phyloP scores from a whole-genome alignment of 2,329 filamentous ascomycete species.

The Alternaria gansuensis region DNA sequence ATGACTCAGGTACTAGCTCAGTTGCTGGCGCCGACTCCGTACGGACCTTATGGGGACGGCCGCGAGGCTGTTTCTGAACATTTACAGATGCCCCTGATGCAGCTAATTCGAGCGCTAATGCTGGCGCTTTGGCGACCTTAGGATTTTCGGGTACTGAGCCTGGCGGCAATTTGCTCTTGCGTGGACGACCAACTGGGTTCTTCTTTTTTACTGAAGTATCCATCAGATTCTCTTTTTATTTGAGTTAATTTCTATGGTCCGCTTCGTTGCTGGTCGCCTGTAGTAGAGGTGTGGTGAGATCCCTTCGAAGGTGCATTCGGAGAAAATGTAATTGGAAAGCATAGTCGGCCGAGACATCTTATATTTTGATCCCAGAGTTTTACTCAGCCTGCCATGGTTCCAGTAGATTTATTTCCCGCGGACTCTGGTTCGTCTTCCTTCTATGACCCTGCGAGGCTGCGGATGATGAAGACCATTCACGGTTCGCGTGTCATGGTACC shows the following conservation, averaged over 20 bases:
- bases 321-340: not conserved
- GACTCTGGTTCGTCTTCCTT: not conserved
- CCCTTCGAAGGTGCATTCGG: not conserved
- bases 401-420: not conserved
- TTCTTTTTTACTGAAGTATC: not conserved
- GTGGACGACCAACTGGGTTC: conserved; percentile 5
- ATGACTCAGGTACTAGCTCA: not conserved
- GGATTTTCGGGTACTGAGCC: conserved; percentile 5
- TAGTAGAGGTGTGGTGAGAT: not conserved
- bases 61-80: not conserved
- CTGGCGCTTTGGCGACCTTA: not conserved
- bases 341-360: not conserved
- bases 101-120: not conserved
- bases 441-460: not conserved
- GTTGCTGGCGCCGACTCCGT: not conserved
- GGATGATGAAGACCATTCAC: not conserved
- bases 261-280: not conserved
- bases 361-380: not conserved
- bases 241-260: not conserved
- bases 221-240: not conserved
- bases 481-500: not conserved
- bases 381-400: not conserved
- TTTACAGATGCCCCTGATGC: not conserved
- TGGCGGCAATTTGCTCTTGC: not conserved
- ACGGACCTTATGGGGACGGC: not conserved